phyloP scores from a whole-genome alignment of 495 filamentous ascomycete species.

The Xylaria palmicola region DNA sequence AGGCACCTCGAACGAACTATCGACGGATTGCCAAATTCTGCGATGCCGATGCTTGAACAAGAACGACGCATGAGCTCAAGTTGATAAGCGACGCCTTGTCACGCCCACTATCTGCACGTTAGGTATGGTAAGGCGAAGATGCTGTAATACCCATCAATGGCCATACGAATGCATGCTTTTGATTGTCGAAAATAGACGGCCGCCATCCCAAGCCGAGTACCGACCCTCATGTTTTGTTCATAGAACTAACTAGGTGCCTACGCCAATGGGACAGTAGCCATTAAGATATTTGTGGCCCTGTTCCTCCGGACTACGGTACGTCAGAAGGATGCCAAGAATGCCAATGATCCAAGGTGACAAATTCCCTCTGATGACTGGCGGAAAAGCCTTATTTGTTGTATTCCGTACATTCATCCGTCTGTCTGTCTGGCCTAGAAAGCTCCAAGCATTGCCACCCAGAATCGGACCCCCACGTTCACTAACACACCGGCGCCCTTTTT shows the following conservation, averaged over 20 bases:
- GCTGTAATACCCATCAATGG: too few relatives aligned
- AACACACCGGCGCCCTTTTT: neutral
- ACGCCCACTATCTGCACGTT: too few relatives aligned
- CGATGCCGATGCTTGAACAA: neutral
- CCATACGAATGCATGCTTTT: too few relatives aligned
- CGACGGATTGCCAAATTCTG: constrained; percentile 2
- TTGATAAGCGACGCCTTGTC: too few relatives aligned
- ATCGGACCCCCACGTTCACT: neutral
- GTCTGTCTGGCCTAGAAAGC: neutral
- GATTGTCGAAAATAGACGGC: too few relatives aligned
- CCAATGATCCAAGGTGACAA: constrained; percentile 4
- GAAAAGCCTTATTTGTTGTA: neutral
- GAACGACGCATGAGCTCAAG: too few relatives aligned
- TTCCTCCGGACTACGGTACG: too few relatives aligned
- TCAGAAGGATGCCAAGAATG: neutral
- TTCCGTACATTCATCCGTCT: neutral
- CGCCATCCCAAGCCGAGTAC: neutral
- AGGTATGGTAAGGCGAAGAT: too few relatives aligned
- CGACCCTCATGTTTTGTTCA: neutral
- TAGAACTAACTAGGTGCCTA: neutral
- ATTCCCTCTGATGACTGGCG: neutral
- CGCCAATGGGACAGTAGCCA: neutral
- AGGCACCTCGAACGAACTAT: neutral
- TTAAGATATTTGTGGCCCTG: neutral
- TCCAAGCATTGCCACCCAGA: neutral